Evolutionary conservation across 2,329 filamentous ascomycete species (phyloP), one percentile per base, ranked within the genome.

Genomic region (Lecanicillium sp.): DNA sequence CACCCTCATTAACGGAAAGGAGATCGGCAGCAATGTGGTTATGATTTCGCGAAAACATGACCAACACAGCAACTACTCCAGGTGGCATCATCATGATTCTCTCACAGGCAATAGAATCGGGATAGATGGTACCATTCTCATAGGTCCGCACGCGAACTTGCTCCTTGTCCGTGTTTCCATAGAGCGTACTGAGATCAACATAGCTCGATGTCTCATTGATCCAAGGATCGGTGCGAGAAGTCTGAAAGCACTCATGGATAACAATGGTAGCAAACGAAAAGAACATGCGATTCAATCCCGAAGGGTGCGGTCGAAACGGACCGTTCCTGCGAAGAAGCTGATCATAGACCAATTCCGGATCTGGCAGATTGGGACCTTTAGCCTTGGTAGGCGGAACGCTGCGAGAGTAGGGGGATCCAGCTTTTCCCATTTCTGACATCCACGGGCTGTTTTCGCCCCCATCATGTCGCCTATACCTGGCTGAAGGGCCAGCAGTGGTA

Each of bases 21-120:
- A 51, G 40, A 28, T 50, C 38, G 4, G 43, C 43, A 3, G 43
- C 49, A 7, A 48, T 30, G 28, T 47, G 45, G 38, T 52, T 95
- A 62, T 95, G 90, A 62, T 94, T 94, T 17, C 80, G 74, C 51
- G 82, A 83, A 62, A 87, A 81, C 83, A 88, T 86, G 58, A 89
- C 71, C 19, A 89, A 61, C 3, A 89, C 51, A 4, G 85, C 78
- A 40, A 77, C 73, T 4, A 84, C 81, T 11, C 83, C 82, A 0
- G 85, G 80, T 0, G 84, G 85, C 51, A 85, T 80, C 9, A 76
- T 80, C 17, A 81, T 60, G 3, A 88, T 63, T 38, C 84, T 71
- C 58, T 79, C 78, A 51, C 87, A 82, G 3, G 80, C 76, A 47
- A 83, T 89, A 7, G 68, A 66, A 49, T 90, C 85, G 0, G 80